Evolutionary conservation across 805 yeast species (phyloP).

Genomic region (Pichia membranifaciens): DNA sequence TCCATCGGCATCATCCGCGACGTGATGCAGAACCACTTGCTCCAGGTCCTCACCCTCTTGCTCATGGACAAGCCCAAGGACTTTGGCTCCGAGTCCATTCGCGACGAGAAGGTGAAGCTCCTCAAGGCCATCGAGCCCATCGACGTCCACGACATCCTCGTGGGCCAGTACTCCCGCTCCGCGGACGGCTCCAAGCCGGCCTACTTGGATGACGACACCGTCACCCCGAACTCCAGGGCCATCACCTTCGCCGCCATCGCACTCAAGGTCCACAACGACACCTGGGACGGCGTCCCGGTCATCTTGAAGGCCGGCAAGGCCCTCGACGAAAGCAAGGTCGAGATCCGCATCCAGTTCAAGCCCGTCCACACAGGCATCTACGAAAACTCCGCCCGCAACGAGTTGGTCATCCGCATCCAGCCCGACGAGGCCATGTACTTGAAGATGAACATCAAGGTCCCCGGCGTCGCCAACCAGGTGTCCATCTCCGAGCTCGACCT

Average conservation of each 20-base stretch:
- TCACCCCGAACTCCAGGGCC: constrained; percentile 72
- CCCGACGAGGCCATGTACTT: constrained; percentile 92
- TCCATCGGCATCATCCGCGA: constrained; percentile 92
- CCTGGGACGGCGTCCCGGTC: constrained; percentile 98
- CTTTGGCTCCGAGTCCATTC: constrained; percentile 85
- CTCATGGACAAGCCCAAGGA: constrained; percentile 95
- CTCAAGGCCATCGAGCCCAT: constrained; percentile 74
- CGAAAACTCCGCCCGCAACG: constrained; percentile 78
- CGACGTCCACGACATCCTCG: constrained; percentile 55
- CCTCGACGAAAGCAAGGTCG: constrained; percentile 90
- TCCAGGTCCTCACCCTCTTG: constrained; percentile 84
- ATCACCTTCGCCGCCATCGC: constrained; percentile 89
- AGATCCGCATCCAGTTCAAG: constrained; percentile 88
- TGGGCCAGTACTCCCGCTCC: constrained; percentile 85
- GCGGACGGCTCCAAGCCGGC: constrained; percentile 87
- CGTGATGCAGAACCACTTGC: constrained; percentile 95
- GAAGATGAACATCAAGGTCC: constrained; percentile 89
- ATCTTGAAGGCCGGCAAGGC: constrained; percentile 97
- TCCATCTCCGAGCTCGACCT: constrained; percentile 87
- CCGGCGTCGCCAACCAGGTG: constrained; percentile 80
- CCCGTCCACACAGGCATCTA: constrained; percentile 81
- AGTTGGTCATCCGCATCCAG: constrained; percentile 88
- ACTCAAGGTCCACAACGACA: constrained; percentile 76
- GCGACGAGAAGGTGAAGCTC: constrained; percentile 95
- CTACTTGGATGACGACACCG: constrained; percentile 89